Evolutionary conservation across 768 basidiomycete species (phyloP).

Genomic region (Cyclocybe aegerita): DNA sequence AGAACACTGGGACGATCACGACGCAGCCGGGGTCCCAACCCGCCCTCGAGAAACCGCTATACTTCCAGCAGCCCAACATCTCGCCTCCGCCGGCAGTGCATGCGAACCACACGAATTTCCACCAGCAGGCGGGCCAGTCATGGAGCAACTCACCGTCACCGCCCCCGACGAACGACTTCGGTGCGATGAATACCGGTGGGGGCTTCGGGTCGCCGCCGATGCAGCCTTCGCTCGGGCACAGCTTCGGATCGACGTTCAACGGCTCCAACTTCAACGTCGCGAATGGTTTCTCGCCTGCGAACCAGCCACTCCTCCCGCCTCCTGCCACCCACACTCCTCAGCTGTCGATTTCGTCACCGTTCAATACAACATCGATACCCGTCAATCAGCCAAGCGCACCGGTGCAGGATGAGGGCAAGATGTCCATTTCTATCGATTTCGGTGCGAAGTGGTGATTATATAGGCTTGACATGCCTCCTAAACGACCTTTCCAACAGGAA

Average conservation of each 20-base stretch:
- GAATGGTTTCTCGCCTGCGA: slow-evolving; percentile 21
- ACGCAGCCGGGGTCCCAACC: slow-evolving; percentile 50
- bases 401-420: slow-evolving; percentile 64
- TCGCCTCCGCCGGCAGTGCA: slow-evolving; percentile 44
- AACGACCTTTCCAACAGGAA: slow-evolving; percentile 46
- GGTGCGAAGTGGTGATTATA: slow-evolving; percentile 43
- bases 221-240: slow-evolving; percentile 9
- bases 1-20: slow-evolving; percentile 33
- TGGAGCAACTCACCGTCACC: slow-evolving; percentile 41
- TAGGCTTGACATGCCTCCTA: background rate
- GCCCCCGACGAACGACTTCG: slow-evolving; percentile 33
- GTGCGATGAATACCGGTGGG: slow-evolving; percentile 13
- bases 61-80: slow-evolving; percentile 39
- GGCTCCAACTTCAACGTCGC: slow-evolving; percentile 22
- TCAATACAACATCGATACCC: slow-evolving; percentile 17
- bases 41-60: slow-evolving; percentile 39
- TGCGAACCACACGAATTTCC: slow-evolving; percentile 16
- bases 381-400: slow-evolving; percentile 18
- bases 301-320: slow-evolving; percentile 30
- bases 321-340: slow-evolving; percentile 25
- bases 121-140: slow-evolving; percentile 15
- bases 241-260: slow-evolving; percentile 17
- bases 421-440: slow-evolving; percentile 83
- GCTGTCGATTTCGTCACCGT: slow-evolving; percentile 23
- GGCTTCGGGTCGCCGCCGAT: slow-evolving; percentile 12